A percentile compares a stretch with the other conserved stretches of the same genome.
These are phyloP conservation scores for Kwoniella shivajii DNA, from an alignment of 1,284 basidiomycete genomes.

Conservation along the genomic window DNA sequence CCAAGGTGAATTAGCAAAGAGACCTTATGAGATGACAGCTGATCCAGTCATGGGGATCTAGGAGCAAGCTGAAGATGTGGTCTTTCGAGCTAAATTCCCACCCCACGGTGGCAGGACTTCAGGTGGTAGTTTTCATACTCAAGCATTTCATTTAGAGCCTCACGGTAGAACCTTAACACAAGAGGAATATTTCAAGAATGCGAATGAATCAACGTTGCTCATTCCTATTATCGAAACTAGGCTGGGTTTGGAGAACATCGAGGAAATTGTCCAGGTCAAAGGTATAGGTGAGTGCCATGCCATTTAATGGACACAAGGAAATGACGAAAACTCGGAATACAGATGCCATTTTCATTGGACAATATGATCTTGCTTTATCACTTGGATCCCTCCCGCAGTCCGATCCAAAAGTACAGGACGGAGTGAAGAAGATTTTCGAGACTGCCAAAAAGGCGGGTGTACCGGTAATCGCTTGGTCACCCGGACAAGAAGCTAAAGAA, in stretches of 20 bases:
- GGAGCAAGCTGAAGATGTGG: constrained; percentile 24
- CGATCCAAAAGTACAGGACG: constrained; percentile 6
- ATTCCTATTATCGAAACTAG: constrained; percentile 22
- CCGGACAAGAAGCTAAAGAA: constrained; percentile 14
- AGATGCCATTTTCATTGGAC: constrained; percentile 24
- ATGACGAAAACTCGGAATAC: neutral
- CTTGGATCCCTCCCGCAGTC: constrained; percentile 17
- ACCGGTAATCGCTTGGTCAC: constrained; percentile 21
- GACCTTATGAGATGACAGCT: neutral
- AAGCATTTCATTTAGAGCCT: constrained; percentile 15
- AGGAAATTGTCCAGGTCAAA: constrained; percentile 17
- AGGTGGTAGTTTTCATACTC: constrained; percentile 15
- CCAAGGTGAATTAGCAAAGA: neutral
- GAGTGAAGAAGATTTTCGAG: constrained; percentile 16
- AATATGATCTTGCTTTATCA: constrained; percentile 21
- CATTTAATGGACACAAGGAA: neutral
- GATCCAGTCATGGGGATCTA: neutral
- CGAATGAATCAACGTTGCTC: constrained; percentile 20
- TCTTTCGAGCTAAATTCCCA: constrained; percentile 19
- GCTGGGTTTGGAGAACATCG: constrained; percentile 21
- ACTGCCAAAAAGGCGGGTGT: constrained; percentile 14
- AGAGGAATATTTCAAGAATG: constrained; percentile 16
- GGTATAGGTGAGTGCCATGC: constrained; percentile 15
- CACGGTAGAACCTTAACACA: constrained; percentile 14
- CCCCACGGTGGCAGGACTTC: constrained; percentile 17